Conservation (phyloP, 768 basidiomycete genomes). For the Paxillus involutus region DNA sequence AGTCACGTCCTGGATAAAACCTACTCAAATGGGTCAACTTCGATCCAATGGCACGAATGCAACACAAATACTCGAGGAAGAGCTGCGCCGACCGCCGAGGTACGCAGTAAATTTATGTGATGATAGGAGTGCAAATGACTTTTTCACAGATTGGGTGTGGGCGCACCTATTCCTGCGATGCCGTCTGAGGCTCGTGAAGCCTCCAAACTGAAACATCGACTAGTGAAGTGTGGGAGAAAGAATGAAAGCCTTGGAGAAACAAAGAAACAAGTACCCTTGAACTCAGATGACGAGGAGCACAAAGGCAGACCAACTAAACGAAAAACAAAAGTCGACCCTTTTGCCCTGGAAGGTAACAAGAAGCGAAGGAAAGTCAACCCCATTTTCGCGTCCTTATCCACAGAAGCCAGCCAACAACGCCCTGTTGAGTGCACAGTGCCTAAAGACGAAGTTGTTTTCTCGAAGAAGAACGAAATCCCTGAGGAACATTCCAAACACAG, state of each 20-base stretch:
- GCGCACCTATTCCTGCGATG: conserved; percentile 58
- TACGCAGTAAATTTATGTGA: conserved; percentile 23
- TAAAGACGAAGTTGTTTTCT: background rate
- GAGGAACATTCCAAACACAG: conserved; percentile 6
- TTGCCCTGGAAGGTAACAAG: conserved; percentile 37
- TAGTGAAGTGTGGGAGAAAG: conserved; percentile 52
- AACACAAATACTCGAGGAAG: conserved; percentile 61
- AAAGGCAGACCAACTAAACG: conserved; percentile 58
- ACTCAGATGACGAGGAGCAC: conserved; percentile 52
- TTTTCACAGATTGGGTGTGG: conserved; percentile 66
- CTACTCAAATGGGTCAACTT: conserved; percentile 41
- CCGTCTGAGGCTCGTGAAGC: conserved; percentile 48
- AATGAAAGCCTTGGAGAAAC: conserved; percentile 41
- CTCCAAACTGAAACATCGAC: conserved; percentile 60
- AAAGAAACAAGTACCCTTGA: conserved; percentile 20
- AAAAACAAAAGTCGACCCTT: conserved; percentile 60
- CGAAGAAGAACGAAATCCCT: background rate
- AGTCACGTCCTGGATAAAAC: conserved; percentile 76
- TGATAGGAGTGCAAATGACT: conserved; percentile 4
- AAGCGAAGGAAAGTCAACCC: conserved; percentile 45
- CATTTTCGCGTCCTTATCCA: background rate
- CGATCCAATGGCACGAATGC: conserved; percentile 31
- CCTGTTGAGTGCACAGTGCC: background rate
- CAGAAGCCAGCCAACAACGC: background rate
- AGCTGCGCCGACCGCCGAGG: conserved; percentile 72